Percentiles rank a stretch among this genome's conserved stretches.
Evolutionary conservation across 495 filamentous ascomycete species (phyloP).

Genomic region (Neurospora intermedia): DNA sequence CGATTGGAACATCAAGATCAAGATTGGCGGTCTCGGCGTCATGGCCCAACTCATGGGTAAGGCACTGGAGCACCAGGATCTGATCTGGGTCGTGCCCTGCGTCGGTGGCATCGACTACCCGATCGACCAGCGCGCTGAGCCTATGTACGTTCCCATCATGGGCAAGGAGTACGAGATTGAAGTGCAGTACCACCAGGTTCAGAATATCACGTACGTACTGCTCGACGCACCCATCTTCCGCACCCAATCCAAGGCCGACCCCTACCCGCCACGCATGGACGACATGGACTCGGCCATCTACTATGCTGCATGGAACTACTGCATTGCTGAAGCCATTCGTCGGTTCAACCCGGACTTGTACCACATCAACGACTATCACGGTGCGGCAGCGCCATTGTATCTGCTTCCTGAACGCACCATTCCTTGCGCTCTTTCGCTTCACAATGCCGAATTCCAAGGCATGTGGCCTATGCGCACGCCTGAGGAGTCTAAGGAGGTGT

Average conservation of each 20-base stretch:
- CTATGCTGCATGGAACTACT: constrained; percentile 65
- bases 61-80: constrained; percentile 55
- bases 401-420: constrained; percentile 46
- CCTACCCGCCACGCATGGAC: constrained; percentile 62
- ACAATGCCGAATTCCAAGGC: constrained; percentile 60
- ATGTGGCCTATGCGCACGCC: constrained; percentile 61
- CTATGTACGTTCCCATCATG: constrained; percentile 53
- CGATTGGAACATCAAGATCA: constrained; percentile 63
- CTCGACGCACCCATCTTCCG: constrained; percentile 62
- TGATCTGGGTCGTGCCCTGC: constrained; percentile 69
- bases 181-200: constrained; percentile 54
- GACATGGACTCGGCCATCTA: constrained; percentile 61
- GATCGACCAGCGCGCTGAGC: constrained; percentile 44
- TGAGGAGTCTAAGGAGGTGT: constrained; percentile 54
- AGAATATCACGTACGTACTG: constrained; percentile 63
- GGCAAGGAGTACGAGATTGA: constrained; percentile 49
- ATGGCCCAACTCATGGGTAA: constrained; percentile 65
- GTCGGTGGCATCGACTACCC: constrained; percentile 58
- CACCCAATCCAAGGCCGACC: constrained; percentile 50
- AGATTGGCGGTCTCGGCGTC: constrained; percentile 63
- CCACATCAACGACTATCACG: constrained; percentile 74
- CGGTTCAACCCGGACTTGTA: constrained; percentile 57
- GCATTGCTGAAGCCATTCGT: constrained; percentile 49
- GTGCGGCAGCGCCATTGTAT: constrained; percentile 57
- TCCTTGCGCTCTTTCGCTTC: constrained; percentile 41